Base-by-base conservation (phyloP, 2,329 filamentous ascomycete species). In the Cryphonectria radicalis region DNA sequence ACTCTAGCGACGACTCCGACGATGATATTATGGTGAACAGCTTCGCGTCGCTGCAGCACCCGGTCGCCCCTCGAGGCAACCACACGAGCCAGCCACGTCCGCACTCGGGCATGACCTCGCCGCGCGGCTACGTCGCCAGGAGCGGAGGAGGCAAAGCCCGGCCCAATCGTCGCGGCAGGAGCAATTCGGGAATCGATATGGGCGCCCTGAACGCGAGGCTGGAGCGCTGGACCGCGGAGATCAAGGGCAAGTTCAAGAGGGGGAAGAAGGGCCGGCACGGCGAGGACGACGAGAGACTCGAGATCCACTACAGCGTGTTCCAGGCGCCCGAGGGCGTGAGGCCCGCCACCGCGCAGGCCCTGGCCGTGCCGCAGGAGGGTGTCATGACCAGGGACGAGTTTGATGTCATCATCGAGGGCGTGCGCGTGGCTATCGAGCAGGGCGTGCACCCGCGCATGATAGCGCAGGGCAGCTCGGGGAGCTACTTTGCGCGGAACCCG, bases 231-330 rank as follows among this genome's bases (percentile, higher is more conserved):
- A 96, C 96, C 22, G 96, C 98, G 77, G 96, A 99, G 83, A 98
- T 99, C 78, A 95, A 96, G 42, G 93, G 94, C 76, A 96, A 97
- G 77, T 98, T 99, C 87, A 98, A 97, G 84, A 91, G 91, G 77
- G 90, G 92, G 68, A 93, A 91, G 79, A 92, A 91, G 66, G 91
- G 90, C 77, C 70, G 63, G 11, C 69, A 73, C 37, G 72, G 67
- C 63, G 89, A 88, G 10, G 85, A 90, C 62, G 93, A 97, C 76
- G 93, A 97, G 80, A 91, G 91, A 69, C 85, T 98, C 46, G 96
- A 99, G 83, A 99, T 99, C 72, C 95, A 98, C 77, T 94, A 98
- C 81, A 97, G 95, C 0, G 96, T 99, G 62, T 99, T 99, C 79
- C 95, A 98, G 77, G 87, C 96, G 1, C 95, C 95, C 0, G 94